Conservation (phyloP, 257 asterid genomes). For the Scutellaria minor region DNA sequence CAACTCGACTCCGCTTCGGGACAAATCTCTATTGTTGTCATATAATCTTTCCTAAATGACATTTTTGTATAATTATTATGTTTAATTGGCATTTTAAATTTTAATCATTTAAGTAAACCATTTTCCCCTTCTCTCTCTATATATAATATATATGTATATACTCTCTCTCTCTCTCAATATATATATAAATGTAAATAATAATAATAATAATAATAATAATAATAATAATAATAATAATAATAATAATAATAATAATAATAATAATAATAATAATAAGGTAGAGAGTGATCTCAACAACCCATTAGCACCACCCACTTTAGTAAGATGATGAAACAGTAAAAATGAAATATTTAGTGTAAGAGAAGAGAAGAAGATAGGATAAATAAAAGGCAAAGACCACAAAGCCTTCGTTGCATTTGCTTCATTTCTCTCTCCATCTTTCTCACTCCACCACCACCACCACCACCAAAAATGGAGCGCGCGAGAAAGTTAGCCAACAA, state of each 20-base stretch:
- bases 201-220: too few relatives aligned
- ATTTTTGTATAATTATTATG: too few relatives aligned
- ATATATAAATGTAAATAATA: too few relatives aligned
- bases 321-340: slow-evolving; percentile 36
- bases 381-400: not conserved
- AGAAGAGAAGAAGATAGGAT: not conserved
- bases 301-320: slow-evolving; percentile 56
- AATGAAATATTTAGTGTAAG: slow-evolving; percentile 25
- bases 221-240: too few relatives aligned
- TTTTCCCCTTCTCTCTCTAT: not conserved
- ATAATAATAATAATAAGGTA: too few relatives aligned
- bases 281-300: slow-evolving; percentile 51
- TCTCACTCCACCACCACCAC: not conserved
- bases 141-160: too few relatives aligned
- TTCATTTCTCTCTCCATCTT: not conserved
- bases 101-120: not conserved
- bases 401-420: slow-evolving; percentile 33
- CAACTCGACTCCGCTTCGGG: too few relatives aligned
- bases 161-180: too few relatives aligned
- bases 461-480: slow-evolving; percentile 64
- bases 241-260: too few relatives aligned
- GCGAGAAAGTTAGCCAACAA: slow-evolving; percentile 83
- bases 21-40: too few relatives aligned
- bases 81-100: too few relatives aligned
- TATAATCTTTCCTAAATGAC: too few relatives aligned